Base-by-base conservation (phyloP, 2,329 filamentous ascomycete species). In the Trichoderma afroharzianum region DNA sequence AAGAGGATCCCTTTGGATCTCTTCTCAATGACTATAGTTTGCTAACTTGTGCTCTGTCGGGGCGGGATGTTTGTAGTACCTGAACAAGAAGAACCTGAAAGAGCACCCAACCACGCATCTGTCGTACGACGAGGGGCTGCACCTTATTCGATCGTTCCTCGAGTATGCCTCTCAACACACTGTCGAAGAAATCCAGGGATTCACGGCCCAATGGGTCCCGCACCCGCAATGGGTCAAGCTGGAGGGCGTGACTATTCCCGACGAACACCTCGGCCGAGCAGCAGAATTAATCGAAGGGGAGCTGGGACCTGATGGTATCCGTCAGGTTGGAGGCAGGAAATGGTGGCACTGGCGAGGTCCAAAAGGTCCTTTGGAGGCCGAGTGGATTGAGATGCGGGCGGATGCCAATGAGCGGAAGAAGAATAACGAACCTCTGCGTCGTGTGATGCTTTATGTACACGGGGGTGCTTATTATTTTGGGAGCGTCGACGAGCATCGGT, bases 381-480 rank as follows among this genome's bases (percentile, higher is more conserved):
- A 99, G 79, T 98, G 95, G 95, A 93, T 99, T 75, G 96, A 98
- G 85, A 98, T 98, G 95, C 91, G 89, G 75, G 87, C 90, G 66
- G 92, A 98, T 80, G 78, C 78, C 32, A 85, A 91, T 72, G 90
- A 92, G 78, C 89, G 93, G 71, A 91, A 90, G 79, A 88, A 88
- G 77, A 82, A 83, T 0, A 83, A 83, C 18, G 88, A 89, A 63
- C 85, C 87, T 26, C 88, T 88, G 21, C 90, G 90, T 75, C 90
- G 94, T 67, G 90, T 97, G 71, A 97, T 98, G 88, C 84, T 99
- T 28, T 98, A 98, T 81, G 86, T 98, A 26, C 96, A 98, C 78
- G 96, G 96, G 15, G 95, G 95, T 7, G 95, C 93, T 24, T 98
- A 97, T 82, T 99, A 91, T 82, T 98, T 99, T 79, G 95, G 96